Base-by-base conservation (phyloP, 1,284 basidiomycete genomes). In the Cutaneotrichosporon sp. region DNA sequence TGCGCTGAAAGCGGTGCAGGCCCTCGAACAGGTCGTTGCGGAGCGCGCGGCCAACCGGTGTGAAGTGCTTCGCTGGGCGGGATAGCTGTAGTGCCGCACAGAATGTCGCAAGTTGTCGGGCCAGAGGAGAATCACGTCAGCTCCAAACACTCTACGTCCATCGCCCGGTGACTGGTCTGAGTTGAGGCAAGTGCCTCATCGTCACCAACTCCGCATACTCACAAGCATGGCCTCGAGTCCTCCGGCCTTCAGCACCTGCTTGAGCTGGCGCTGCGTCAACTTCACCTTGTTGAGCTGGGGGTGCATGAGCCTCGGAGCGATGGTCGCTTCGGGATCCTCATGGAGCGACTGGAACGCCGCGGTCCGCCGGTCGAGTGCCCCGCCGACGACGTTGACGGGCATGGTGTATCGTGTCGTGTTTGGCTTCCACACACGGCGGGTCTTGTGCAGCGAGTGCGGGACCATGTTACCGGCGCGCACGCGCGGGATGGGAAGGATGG, bases 391-490 rank as follows among this genome's bases (percentile, higher is more conserved):
- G 17, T 49, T 61, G 20, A 71, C 55, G 9, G 68, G 65, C 50
- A 65, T 61, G 53, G 68, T 61, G 22, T 62, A 54, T 16, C 66
- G 57, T 8, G 90, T 87, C 17, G 89, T 79, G 74, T 96, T 96
- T 22, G 91, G 88, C 24, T 88, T 77, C 91, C 91, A 96, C 39
- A 83, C 82, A 39, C 91, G 79, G 46, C 88, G 84, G n/a, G 92
- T 93, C 77, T 93, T 93, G 71, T 86, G 82, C 69, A 88, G 84
- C 20, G 90, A 94, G 74, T 89, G 87, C 0, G 91, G 90, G 47
- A 93, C 88, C 68, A 86, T 92, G 80, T 94, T 92, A 33, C 91
- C 91, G 61, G 62, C 56, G 44, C 61, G 49, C 26, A 55, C 57
- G 10, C 58, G 50, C 11, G 71, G 62, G 33, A 74, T 63, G n/a